These are phyloP conservation scores for Novakomyces olei DNA, from an alignment of 805 yeast genomes.

Conservation along the genomic window DNA sequence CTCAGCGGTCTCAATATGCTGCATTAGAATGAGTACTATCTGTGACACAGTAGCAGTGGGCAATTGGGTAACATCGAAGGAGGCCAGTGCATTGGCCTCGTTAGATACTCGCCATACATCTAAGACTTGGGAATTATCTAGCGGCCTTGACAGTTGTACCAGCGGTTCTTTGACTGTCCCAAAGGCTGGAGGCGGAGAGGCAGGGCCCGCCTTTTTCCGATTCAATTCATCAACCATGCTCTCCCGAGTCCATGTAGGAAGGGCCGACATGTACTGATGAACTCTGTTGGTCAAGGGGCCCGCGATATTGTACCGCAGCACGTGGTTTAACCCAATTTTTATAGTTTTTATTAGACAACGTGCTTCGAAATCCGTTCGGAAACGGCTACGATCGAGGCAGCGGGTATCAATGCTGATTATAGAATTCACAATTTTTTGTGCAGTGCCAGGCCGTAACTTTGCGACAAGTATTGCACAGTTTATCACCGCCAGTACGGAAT, in stretches of 20 bases:
- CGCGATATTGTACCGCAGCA: too few species aligned
- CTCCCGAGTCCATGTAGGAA: too few species aligned
- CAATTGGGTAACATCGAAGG: constrained; percentile 1
- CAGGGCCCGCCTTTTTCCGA: too few species aligned
- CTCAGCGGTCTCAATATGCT: neutral
- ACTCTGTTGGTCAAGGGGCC: too few species aligned
- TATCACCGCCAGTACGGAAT: constrained; percentile 43
- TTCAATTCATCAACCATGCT: too few species aligned
- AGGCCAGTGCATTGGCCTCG: too few species aligned
- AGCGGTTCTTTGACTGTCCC: too few species aligned
- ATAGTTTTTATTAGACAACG: constrained; percentile 43
- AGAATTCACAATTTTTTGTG: constrained; percentile 31
- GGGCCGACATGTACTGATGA: too few species aligned
- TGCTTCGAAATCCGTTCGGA: constrained; percentile 24
- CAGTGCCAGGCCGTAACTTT: constrained; percentile 38
- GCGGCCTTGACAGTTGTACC: too few species aligned
- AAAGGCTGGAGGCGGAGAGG: too few species aligned
- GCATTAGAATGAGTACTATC: neutral
- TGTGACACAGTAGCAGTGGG: neutral
- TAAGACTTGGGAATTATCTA: too few species aligned
- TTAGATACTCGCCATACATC: too few species aligned
- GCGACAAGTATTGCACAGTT: constrained; percentile 42
- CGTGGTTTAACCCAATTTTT: constrained; percentile 10
- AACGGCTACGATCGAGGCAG: constrained; percentile 6
- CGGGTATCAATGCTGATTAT: constrained; percentile 22